Conservation (phyloP, 352 stramenopile genomes). For the Phytophthora hybrid region DNA sequence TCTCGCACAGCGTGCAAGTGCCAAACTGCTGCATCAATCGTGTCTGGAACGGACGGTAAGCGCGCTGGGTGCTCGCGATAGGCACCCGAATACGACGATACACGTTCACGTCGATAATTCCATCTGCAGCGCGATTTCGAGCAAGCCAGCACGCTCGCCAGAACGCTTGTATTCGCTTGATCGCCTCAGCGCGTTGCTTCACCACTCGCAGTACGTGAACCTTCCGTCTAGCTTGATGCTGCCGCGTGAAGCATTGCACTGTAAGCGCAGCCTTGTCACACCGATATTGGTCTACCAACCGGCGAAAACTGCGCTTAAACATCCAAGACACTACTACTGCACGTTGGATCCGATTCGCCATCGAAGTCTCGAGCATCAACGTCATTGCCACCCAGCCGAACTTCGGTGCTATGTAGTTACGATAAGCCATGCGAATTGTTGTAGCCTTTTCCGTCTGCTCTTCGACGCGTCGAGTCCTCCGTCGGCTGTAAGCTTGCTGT, state of each 20-base stretch:
- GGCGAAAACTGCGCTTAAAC: conserved; percentile 34
- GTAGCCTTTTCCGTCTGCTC: conserved; percentile 33
- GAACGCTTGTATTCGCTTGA: conserved; percentile 39
- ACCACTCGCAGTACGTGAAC: conserved; percentile 20
- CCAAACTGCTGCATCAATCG: conserved; percentile 33
- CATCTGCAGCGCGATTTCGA: conserved; percentile 16
- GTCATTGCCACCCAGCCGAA: conserved; percentile 66
- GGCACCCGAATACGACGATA: conserved; percentile 44
- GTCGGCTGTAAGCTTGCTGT: conserved; percentile 48
- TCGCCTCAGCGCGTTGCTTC: conserved; percentile 26
- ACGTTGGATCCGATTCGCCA: conserved; percentile 53
- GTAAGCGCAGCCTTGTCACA: conserved; percentile 30
- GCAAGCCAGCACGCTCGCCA: conserved; percentile 47
- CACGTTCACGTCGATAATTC: conserved; percentile 38
- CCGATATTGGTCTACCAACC: conserved; percentile 14
- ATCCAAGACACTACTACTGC: conserved; percentile 38
- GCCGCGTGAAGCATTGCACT: conserved; percentile 44
- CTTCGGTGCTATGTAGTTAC: conserved; percentile 69
- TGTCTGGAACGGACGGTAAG: conserved; percentile 51
- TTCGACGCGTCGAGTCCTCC: conserved; percentile 37
- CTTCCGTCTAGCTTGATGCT: conserved; percentile 24
- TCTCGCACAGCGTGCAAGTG: conserved; percentile 53
- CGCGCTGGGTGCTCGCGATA: conserved; percentile 41
- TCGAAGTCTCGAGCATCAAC: conserved; percentile 47
- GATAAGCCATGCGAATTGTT: conserved; percentile 59